Percentiles rank a stretch among this genome's conserved stretches.
Conservation (phyloP, 257 asterid species). For the Solanum bulbocastanum region DNA sequence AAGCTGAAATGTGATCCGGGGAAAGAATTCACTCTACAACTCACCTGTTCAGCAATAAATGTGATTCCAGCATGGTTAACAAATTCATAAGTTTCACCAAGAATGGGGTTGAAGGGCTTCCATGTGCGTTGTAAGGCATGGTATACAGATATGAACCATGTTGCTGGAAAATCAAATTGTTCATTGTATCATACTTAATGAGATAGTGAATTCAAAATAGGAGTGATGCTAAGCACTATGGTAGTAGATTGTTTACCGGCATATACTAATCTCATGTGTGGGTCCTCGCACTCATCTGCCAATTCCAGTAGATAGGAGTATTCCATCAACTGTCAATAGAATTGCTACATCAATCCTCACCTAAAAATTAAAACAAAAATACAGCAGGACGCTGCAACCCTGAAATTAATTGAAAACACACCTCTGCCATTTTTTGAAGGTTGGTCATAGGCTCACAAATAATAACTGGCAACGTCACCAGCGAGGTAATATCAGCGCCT, state of each 20-base stretch:
- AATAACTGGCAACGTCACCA: constrained; percentile 99
- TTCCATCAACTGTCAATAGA: constrained; percentile 75
- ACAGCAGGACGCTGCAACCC: constrained; percentile 1
- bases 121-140: constrained; percentile 92
- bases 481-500: constrained; percentile 90
- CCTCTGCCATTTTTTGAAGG: constrained; percentile 99
- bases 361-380: background rate
- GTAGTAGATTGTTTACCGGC: constrained; percentile 26
- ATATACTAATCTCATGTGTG: constrained; percentile 85
- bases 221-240: background rate
- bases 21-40: background rate
- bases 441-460: constrained; percentile 99
- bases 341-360: background rate
- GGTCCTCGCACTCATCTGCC: constrained; percentile 95
- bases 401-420: constrained; percentile 12
- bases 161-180: constrained; percentile 46
- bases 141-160: constrained; percentile 90
- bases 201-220: background rate
- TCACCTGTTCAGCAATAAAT: constrained; percentile 89
- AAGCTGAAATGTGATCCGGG: background rate
- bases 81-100: constrained; percentile 96
- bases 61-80: constrained; percentile 76
- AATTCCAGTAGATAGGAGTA: constrained; percentile 77
- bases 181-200: background rate
- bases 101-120: constrained; percentile 99